Evolutionary conservation across 129 eudicot species (phyloP).

Genomic region (Daucus carota): DNA sequence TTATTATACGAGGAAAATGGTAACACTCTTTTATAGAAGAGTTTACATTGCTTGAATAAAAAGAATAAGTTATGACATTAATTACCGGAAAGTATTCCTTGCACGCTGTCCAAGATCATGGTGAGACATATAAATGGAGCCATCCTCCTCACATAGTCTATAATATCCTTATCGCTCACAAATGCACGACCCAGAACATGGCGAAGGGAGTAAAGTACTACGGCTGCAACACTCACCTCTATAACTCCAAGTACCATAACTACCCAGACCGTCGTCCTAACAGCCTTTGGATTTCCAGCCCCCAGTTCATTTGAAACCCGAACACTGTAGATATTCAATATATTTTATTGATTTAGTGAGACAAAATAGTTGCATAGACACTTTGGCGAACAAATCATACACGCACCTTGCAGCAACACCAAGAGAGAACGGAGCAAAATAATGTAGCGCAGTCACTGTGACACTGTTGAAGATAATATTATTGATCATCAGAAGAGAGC

Average conservation of each 20-base stretch:
- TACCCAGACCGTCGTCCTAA: constrained; percentile 19
- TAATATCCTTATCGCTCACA: constrained; percentile 21
- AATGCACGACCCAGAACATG: constrained; percentile 18
- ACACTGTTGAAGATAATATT: not conserved
- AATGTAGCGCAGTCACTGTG: not conserved
- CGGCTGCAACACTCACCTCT: constrained; percentile 21
- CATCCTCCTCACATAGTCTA: constrained; percentile 19
- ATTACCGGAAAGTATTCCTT: constrained; percentile 30
- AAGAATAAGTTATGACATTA: not conserved
- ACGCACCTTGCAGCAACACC: constrained; percentile 8
- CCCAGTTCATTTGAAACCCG: constrained; percentile 14
- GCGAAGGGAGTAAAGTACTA: not conserved
- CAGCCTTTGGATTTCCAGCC: constrained; percentile 28
- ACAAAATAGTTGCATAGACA: not conserved
- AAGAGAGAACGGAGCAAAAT: constrained; percentile 2
- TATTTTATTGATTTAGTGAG: not conserved
- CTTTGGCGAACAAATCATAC: not conserved
- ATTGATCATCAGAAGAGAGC: not conserved
- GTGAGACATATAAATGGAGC: constrained; percentile 18
- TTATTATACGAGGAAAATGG: not conserved
- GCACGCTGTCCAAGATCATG: constrained; percentile 21
- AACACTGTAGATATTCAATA: not conserved
- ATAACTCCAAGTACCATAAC: constrained; percentile 19
- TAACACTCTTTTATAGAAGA: not conserved
- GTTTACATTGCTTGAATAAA: not conserved